Evolutionary conservation across 352 stramenopile genomes (phyloP), one percentile per base, ranked within the genome.

Genomic region (Phytopythium boreale): DNA sequence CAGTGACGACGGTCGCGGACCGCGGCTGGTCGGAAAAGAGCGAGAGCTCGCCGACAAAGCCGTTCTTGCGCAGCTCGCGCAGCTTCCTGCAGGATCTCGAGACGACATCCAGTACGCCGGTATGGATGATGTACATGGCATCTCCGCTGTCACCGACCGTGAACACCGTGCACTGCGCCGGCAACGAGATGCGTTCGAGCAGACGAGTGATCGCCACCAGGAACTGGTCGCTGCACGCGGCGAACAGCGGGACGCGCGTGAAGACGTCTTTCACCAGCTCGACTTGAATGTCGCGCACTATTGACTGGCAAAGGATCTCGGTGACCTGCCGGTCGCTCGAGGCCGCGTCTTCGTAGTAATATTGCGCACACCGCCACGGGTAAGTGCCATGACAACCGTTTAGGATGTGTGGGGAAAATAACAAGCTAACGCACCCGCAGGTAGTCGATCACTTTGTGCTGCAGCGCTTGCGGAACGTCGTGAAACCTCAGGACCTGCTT

Each of bases 401-500:
- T 1, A 22, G 4, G 4, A 1, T 47, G 20, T 7, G 19, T 22
- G 22, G 1, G 10, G n/a, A 31, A 53, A 2, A 10, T 11, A 41
- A n/a, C 9, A 58, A 9, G 26, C n/a, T 64, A 4, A 64, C 76
- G 61, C 59, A 84, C 76, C 59, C 74, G 61, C 29, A 84, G 46
- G 37, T 86, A 84, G 11, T 85, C 76, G 34, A 90, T 60, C 0
- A 75, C 70, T 29, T 77, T 72, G 3, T 56, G 44, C 44, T 80
- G 69, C 11, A 88, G 59, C 11, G 69, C 60, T 11, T 77, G 64
- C 0, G 80, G 71, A 0, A 85, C 77, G 19, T 72, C 61, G 37
- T 88, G 79, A 39, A 87, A 90, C 14, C 61, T 63, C 27, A 90
- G 59, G 3, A 90, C 65, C 27, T 87, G 80, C 49, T 80, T 79